Base-by-base conservation (phyloP, 2,329 filamentous ascomycete species). In the Cephalotrichum gorgonifer region DNA sequence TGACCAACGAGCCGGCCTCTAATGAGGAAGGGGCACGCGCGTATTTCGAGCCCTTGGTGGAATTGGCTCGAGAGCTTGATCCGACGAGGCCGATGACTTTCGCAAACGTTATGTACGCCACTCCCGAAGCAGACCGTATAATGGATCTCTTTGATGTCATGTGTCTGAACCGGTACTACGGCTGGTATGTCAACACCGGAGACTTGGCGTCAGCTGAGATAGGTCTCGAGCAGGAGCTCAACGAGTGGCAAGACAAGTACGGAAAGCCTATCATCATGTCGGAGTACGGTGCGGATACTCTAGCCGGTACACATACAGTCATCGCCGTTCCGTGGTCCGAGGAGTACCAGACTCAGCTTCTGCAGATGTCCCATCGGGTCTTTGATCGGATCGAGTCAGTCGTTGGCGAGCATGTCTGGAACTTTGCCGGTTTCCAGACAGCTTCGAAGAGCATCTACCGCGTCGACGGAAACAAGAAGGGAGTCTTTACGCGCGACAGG, bases 111-210 rank as follows among this genome's bases (percentile, higher is more conserved):
- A 45, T 42, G 1, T n/a, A 28, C 5, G 53, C 54, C 2, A 51
- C 38, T 20, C 27, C 47, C 12, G 46, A 56, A 1, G 47, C 42
- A 17, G 57, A 60, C 43, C 44, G 26, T 2, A 56, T 60, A 22
- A 51, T 55, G 0, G 59, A 60, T 33, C 28, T 62, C 0, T 59
- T 62, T 44, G 60, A 62, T 33, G 56, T 62, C 0, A 46, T 56
- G 9, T 61, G 56, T 25, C 50, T 62, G 28, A 62, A 61, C 27
- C 57, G 60, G 2, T 62, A 62, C 27, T 61, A 58, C 39, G 60
- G 60, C 1, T 60, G 58, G 58, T 61, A 61, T 25, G 38, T 49
- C 3, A 23, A 57, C 7, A 61, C 56, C 0, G 58, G 53, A 6
- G 54, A 57, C 35, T 52, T 59, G 14, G 54, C 38, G 6, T 47